Evolutionary conservation across 106 monocot species (phyloP), one percentile per base, ranked within the genome.

Genomic region (Dendrobium officinale): DNA sequence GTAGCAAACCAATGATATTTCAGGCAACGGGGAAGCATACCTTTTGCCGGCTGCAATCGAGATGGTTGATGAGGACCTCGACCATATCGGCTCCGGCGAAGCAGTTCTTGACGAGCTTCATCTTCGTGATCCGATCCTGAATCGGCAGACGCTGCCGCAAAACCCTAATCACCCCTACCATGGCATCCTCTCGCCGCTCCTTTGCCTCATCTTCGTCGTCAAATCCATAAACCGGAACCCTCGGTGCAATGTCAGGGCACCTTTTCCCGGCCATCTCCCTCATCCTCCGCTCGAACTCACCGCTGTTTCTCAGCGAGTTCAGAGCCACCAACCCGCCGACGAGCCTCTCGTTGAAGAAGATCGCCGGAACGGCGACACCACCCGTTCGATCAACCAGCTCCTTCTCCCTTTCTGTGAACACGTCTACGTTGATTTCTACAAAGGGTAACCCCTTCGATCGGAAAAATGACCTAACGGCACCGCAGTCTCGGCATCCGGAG

Each of bases 341-440:
- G 16, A 91, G 87, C 54, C 85, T 89, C 83, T 95, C 98, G 85
- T 99, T 99, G 79, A 99, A 81, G 84, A 99, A 99, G 13, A 99
- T 87, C 77, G 84, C 84, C 47, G 98, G 98, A 20, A 99, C 95
- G 8, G 89, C 74, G 20, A 67, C 9, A 42, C 84, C 73, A n/a
- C 95, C 98, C 27, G 87, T 77, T 40, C 92, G 83, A n/a, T 88
- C 82, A 4, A 83, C 20, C 82, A 99, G 86, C 59, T 99, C 98
- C 78, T 84, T 75, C 79, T 88, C 88, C 59, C 98, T 81, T 54
- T 89, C 85, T 20, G 95, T 95, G 81, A 93, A 99, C 29, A 99
- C 98, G 81, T 99, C 98, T 17, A 99, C 33, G 90, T 99, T 99
- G 81, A 99, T 99, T 83, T 99, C 98, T 15, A 91, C 95, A 81